Evolutionary conservation across 2,329 filamentous ascomycete genomes (phyloP), one percentile per base, ranked within the genome.

Genomic region (Ilyonectria destructans): DNA sequence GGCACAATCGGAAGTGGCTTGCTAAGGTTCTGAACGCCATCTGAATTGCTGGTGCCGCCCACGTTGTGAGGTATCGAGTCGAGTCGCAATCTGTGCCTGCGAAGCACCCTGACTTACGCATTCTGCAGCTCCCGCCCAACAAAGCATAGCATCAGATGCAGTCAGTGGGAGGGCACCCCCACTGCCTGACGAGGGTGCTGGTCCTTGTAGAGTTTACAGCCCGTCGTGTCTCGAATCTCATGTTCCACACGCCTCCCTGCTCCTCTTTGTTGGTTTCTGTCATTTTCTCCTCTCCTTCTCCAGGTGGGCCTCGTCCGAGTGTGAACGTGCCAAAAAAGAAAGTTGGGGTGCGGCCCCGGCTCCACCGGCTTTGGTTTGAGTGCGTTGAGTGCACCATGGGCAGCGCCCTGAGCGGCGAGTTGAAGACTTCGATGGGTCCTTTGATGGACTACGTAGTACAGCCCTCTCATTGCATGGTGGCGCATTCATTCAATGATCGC

Each of bases 361-460:
- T 69, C 71, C 69, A 69, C 72, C 45, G 65, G 68, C 29, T 49
- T 65, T 62, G 46, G 52, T 49, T 60, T 58, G 29, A n/a, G 40
- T 65, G 29, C 31, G 40, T 65, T 40, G 35, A 68, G 54, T 26
- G 17, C 48, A 62, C 68, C 61, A 67, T 52, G 70, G 70, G 73
- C 73, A 73, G 74, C 73, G 72, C 73, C 73, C 72, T 75, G 70
- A 75, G 68, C 68, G 46, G 71, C 57, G 66, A 74, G 71, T 58
- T 67, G 56, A 64, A 69, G 58, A 68, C 46, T 70, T 57, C 62
- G 65, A 46, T 63, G 66, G 62, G 40, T 33, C 31, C 54, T 63
- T 56, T 46, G 58, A 9, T 46, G 19, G 17, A 26, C 21, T 17
- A 49, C 45, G 45, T 37, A 46, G 58, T 55, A 35, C 43, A 48